These are phyloP conservation scores for Termitomyces titanicus DNA, from an alignment of 768 basidiomycete genomes.

Conservation along the genomic window DNA sequence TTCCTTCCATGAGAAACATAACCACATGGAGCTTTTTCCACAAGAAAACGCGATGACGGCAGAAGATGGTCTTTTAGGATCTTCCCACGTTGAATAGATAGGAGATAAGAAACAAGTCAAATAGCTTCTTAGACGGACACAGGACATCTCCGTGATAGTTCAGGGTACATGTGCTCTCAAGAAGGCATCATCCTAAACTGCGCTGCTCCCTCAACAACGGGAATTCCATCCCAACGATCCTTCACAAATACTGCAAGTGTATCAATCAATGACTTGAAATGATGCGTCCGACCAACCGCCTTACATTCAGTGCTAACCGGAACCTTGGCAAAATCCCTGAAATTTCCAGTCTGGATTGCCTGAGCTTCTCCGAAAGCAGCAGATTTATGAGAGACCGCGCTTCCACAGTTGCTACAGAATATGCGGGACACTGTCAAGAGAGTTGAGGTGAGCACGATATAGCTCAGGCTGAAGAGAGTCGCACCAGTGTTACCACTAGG, in stretches of 20 bases:
- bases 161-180: not conserved
- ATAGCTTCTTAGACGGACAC: not conserved
- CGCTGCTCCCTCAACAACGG: slow-evolving; percentile 18
- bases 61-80: not conserved
- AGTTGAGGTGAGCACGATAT: not conserved
- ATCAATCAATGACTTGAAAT: not conserved
- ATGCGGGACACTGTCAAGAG: slow-evolving; percentile 26
- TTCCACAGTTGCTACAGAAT: slow-evolving; percentile 36
- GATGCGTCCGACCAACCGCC: slow-evolving; percentile 3
- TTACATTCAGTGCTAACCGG: slow-evolving; percentile 29
- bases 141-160: not conserved
- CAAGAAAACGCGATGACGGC: not conserved
- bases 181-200: slow-evolving; percentile 23
- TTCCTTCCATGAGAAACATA: not conserved
- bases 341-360: slow-evolving; percentile 37
- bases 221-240: slow-evolving; percentile 28
- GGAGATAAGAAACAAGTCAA: not conserved
- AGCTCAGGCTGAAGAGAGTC: not conserved
- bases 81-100: not conserved
- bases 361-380: slow-evolving; percentile 29
- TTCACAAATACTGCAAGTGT: slow-evolving; percentile 28
- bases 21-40: not conserved
- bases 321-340: slow-evolving; percentile 25
- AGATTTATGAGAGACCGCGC: slow-evolving; percentile 32
- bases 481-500: slow-evolving; percentile 31